Evolutionary conservation across 352 stramenopile genomes (phyloP), one percentile per base, ranked within the genome.

Genomic region (Phytopythium helicoides): DNA sequence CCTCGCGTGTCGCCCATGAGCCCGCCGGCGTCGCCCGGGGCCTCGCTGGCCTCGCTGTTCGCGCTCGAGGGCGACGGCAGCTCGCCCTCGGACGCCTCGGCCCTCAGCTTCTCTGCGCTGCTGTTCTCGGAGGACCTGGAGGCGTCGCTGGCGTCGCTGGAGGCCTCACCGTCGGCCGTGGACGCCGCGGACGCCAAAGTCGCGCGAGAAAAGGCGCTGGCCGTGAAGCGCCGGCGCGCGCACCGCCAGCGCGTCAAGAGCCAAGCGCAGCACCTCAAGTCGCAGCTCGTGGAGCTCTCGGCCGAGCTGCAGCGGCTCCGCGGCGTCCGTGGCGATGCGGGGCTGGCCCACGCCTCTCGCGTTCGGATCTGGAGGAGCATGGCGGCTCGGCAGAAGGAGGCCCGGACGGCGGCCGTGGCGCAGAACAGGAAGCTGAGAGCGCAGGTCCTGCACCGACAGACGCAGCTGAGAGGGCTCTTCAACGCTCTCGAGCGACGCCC

Each of bases 331-430:
- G 47, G 31, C 34, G 31, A 19, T 33, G 15, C 19, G 12, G 15
- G 31, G 33, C 40, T 44, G 31, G 47, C 40, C 14, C 34, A 23
- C 11, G 47, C 34, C 18, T 25, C 47, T 12, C 47, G 47, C 2
- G 31, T 53, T 22, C 47, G 47, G 18, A 53, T 42, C 33, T 53
- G 47, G 47, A 53, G 41, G 47, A 41, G 34, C 33, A 42, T 53
- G 7, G 28, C 47, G 6, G 9, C 47, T 2, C 28, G 47, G 19
- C 47, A 53, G 34, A 21, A 53, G 3, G 47, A 53, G 34, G 47
- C 47, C 5, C 28, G 47, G 26, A 11, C 47, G 5, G 34, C 34
- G 31, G 47, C 47, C 2, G 33, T 42, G 19, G 28, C 47, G 21
- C 47, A 53, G 33, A 53, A 53, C 22, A 16, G 47, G 12, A 53